Conservation (phyloP, 768 basidiomycete species). For the Galerina sulciceps region DNA sequence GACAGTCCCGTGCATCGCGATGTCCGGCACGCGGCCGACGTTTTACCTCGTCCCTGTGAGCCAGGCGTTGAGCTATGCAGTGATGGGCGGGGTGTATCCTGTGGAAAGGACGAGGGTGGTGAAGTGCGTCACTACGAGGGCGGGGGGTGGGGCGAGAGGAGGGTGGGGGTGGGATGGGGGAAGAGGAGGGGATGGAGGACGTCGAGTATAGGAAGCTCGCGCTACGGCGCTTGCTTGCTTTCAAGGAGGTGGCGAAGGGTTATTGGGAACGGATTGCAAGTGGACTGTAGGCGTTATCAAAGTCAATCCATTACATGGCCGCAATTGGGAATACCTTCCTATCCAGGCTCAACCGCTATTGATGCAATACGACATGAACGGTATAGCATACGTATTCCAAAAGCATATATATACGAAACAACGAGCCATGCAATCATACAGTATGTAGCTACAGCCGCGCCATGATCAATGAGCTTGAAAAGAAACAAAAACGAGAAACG, state of each 20-base stretch:
- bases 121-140: slow-evolving; percentile 27
- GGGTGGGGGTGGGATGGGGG: too few species aligned
- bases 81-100: slow-evolving; percentile 25
- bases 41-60: slow-evolving; percentile 42
- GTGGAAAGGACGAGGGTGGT: slow-evolving; percentile 24
- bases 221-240: slow-evolving; percentile 31
- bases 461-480: background rate
- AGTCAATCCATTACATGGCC: background rate
- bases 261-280: slow-evolving; percentile 25
- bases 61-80: slow-evolving; percentile 30
- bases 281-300: slow-evolving; percentile 17
- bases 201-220: slow-evolving; percentile 29
- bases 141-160: slow-evolving; percentile 9
- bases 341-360: too few species aligned
- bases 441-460: too few species aligned
- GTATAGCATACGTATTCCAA: slow-evolving; percentile 3
- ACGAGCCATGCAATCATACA: too few species aligned
- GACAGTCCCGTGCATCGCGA: slow-evolving; percentile 37
- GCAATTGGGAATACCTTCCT: too few species aligned
- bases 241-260: slow-evolving; percentile 31
- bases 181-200: slow-evolving; percentile 35
- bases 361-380: too few species aligned
- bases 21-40: slow-evolving; percentile 35
- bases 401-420: background rate
- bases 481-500: background rate